Evolutionary conservation across 1,139 yeast species (phyloP), one percentile per base, ranked within the genome.

Genomic region (Saccharomyces hybrid): DNA sequence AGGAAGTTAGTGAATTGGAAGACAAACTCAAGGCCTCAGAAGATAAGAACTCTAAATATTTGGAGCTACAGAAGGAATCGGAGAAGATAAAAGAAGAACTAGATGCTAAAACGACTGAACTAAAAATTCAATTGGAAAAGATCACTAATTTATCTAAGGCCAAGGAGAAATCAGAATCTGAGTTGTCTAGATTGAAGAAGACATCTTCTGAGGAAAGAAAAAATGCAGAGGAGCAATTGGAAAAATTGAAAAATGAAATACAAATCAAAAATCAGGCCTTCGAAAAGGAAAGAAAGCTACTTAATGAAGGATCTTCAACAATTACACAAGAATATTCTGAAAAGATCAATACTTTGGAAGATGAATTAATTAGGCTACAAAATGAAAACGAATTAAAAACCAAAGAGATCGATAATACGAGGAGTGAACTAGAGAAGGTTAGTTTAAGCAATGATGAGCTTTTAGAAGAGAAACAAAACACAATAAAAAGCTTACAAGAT

Each of bases 231-330:
- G 52, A 48, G 14, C 58, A 73, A 42, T 51, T 70, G 1, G 56
- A 54, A 26, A 31, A 56, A 1, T 51, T 70, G 52, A 64, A 66
- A 27, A 60, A 59, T 0, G 65, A 69, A 5, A 52, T 76, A n/a
- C 69, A 70, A 26, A 51, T 57, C 14, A 80, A 76, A 57, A 63
- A 63, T 0, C 61, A 70, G 51, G 83, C 77, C 50, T 75, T 81
- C 54, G 84, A 80, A 55, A 73, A 71, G 47, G 85, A 81, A 61
- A 68, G 84, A 52, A 73, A 70, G 9, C 68, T 78, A 64, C 63
- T 78, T 23, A 76, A 74, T 56, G 77, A 78, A 57, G 78, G 71
- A 53, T 80, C 86, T 0, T 82, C 79, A 52, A 71, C 79, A 1
- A 70, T 77, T 0, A 71, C 78, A 5, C 70, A 76, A 60, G 80